Conservation (phyloP, 2,329 filamentous ascomycete species). For the Fusarium aywerte region DNA sequence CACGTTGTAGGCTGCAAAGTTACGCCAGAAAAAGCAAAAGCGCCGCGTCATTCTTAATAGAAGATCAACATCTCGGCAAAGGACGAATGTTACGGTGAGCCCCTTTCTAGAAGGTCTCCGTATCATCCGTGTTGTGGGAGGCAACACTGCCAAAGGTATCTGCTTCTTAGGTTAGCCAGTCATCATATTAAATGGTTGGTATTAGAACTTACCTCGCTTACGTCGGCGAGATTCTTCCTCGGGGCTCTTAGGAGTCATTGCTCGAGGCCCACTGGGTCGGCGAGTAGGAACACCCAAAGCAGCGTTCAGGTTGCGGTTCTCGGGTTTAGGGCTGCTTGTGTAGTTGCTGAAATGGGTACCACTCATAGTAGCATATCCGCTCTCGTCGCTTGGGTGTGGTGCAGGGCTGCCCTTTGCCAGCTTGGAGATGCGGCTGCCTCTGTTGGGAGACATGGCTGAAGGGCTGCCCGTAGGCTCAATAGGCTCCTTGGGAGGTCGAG, state of each 20-base stretch:
- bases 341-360: conserved; percentile 61
- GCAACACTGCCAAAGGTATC: conserved; percentile 52
- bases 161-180: conserved; percentile 40
- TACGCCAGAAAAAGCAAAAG: conserved; percentile 13
- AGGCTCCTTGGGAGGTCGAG: conserved; percentile 72
- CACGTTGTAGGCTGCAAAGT: not conserved
- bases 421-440: conserved; percentile 61
- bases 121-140: conserved; percentile 52
- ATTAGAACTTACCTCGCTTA: conserved; percentile 64
- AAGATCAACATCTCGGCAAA: conserved; percentile 11
- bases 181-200: not conserved
- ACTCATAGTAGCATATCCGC: conserved; percentile 62
- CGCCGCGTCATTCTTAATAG: conserved; percentile 9
- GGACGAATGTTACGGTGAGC: conserved; percentile 6
- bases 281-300: conserved; percentile 64
- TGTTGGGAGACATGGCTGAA: conserved; percentile 57
- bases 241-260: conserved; percentile 68
- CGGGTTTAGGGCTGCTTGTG: conserved; percentile 64
- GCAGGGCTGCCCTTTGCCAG: conserved; percentile 65
- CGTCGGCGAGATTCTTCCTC: conserved; percentile 61
- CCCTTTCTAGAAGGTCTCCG: conserved; percentile 51
- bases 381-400: conserved; percentile 67
- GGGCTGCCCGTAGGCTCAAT: conserved; percentile 58
- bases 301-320: conserved; percentile 67
- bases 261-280: conserved; percentile 67